Conservation (phyloP, 495 filamentous ascomycete genomes). For the Podospora bellae-mahoneyi region DNA sequence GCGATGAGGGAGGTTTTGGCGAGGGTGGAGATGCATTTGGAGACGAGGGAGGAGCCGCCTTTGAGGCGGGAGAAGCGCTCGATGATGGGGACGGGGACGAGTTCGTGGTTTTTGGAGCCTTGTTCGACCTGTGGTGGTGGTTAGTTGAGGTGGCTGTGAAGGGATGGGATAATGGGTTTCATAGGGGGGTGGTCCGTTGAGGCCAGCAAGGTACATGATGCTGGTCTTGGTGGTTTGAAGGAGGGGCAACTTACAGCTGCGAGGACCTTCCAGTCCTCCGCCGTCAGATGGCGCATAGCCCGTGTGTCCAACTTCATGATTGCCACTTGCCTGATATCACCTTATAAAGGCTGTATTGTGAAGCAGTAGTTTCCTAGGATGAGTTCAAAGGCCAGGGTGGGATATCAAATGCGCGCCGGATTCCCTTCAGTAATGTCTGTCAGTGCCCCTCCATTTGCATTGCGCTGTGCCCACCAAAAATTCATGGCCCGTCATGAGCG, state of each 20-base stretch:
- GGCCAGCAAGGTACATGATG: constrained; percentile 12
- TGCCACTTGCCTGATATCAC: constrained; percentile 4
- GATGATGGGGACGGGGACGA: constrained; percentile 89
- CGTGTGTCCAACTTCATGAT: constrained; percentile 92
- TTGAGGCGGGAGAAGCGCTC: constrained; percentile 75
- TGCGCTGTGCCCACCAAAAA: constrained; percentile 24
- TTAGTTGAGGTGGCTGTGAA: not conserved
- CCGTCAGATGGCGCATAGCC: constrained; percentile 82
- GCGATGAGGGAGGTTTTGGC: constrained; percentile 92
- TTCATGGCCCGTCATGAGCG: constrained; percentile 14
- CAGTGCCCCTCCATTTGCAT: constrained; percentile 20
- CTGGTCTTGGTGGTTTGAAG: constrained; percentile 19
- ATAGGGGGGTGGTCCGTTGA: constrained; percentile 3
- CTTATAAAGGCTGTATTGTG: not conserved
- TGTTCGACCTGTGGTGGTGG: constrained; percentile 66
- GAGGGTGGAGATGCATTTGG: constrained; percentile 79
- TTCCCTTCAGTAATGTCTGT: constrained; percentile 24
- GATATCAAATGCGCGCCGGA: constrained; percentile 8
- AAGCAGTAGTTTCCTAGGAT: not conserved
- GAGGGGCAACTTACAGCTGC: constrained; percentile 64
- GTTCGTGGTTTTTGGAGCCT: constrained; percentile 93
- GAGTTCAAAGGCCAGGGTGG: not conserved
- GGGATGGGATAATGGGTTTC: constrained; percentile 33
- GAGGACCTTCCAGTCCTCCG: constrained; percentile 93
- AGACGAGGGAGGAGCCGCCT: constrained; percentile 73